phyloP scores from a whole-genome alignment of 768 basidiomycete species.

The Suillus luteus region DNA sequence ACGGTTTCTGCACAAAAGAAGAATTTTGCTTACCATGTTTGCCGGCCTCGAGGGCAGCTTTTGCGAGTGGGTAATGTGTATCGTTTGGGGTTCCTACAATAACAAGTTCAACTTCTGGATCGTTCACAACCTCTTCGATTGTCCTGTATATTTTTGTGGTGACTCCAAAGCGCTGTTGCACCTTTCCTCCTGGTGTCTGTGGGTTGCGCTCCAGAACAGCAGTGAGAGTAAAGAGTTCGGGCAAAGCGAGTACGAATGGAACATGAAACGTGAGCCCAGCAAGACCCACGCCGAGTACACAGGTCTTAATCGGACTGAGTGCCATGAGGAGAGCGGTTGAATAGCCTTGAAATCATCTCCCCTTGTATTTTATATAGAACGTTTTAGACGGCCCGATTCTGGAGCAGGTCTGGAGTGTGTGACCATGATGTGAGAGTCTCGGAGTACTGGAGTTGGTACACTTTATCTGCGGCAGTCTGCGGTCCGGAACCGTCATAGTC shows the following conservation, averaged over 20 bases:
- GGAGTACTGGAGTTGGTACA: neutral
- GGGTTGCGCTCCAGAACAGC: slow-evolving; percentile 80
- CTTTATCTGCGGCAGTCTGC: neutral
- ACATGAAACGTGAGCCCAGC: slow-evolving; percentile 78
- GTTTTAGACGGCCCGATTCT: slow-evolving; percentile 12
- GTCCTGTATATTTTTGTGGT: slow-evolving; percentile 57
- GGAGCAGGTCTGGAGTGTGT: slow-evolving; percentile 2
- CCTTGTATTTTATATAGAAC: slow-evolving; percentile 11
- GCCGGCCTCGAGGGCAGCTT: slow-evolving; percentile 63
- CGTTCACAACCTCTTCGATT: slow-evolving; percentile 60
- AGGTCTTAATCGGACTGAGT: slow-evolving; percentile 58
- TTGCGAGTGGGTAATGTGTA: slow-evolving; percentile 71
- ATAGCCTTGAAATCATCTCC: neutral
- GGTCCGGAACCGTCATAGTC: neutral
- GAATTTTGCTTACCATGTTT: slow-evolving; percentile 59
- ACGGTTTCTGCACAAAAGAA: neutral
- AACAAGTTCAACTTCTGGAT: slow-evolving; percentile 66
- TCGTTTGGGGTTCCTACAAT: slow-evolving; percentile 73
- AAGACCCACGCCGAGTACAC: slow-evolving; percentile 77
- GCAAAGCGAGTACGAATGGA: slow-evolving; percentile 75
- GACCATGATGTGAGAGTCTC: slow-evolving; percentile 15
- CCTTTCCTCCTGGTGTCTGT: slow-evolving; percentile 56
- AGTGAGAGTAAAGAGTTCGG: slow-evolving; percentile 67
- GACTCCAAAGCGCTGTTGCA: slow-evolving; percentile 65
- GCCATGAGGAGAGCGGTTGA: slow-evolving; percentile 6